phyloP scores from a whole-genome alignment of 371 early-diverging fungal species.

The Zancudomyces culisetae region DNA sequence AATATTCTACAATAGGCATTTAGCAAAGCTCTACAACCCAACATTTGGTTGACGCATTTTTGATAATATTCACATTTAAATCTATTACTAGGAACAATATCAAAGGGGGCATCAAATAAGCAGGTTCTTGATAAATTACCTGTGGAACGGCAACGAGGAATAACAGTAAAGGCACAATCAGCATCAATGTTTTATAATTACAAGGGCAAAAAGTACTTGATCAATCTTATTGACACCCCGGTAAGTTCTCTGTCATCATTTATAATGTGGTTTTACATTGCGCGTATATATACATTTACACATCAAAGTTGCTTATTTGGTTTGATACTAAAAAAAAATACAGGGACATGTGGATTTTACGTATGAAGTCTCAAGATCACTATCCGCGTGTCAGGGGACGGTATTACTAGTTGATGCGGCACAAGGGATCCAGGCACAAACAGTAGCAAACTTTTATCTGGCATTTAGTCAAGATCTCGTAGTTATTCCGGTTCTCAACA shows the following conservation, averaged over 20 bases:
- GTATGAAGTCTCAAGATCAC: slow-evolving; percentile 64
- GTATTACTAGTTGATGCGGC: slow-evolving; percentile 63
- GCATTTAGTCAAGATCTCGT: slow-evolving; percentile 73
- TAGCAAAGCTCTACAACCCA: no score
- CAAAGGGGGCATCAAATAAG: slow-evolving; percentile 43
- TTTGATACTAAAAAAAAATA: no score
- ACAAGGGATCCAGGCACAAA: slow-evolving; percentile 69
- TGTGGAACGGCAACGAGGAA: slow-evolving; percentile 89
- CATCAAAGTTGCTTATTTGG: neutral
- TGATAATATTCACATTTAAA: no score
- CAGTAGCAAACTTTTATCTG: slow-evolving; percentile 87
- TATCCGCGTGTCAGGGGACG: slow-evolving; percentile 61
- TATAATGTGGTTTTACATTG: no score
- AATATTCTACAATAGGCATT: no score
- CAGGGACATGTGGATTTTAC: slow-evolving; percentile 53
- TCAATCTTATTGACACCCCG: slow-evolving; percentile 69
- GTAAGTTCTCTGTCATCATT: no score
- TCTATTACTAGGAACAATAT: slow-evolving; percentile 33
- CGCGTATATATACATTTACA: no score
- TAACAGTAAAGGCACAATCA: slow-evolving; percentile 89
- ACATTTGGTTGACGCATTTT: no score
- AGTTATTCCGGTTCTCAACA: slow-evolving; percentile 86
- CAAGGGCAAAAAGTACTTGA: slow-evolving; percentile 27
- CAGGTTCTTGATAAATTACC: slow-evolving; percentile 88
- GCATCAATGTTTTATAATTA: slow-evolving; percentile 23